Evolutionary conservation across 345 rosid genomes (phyloP).

Genomic region (Bruguiera parviflora): DNA sequence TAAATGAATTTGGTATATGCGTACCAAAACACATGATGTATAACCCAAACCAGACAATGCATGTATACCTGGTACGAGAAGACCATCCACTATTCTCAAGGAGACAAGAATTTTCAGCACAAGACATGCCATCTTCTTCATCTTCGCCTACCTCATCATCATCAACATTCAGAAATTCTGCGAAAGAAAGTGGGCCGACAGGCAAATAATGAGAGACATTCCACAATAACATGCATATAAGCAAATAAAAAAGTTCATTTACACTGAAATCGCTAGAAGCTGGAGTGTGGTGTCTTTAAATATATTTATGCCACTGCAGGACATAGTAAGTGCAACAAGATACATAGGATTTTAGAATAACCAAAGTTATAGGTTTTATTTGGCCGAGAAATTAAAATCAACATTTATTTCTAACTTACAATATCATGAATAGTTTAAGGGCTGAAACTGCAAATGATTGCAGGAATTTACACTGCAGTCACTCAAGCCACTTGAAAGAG

Average conservation of each 20-base stretch:
- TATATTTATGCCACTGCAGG: not conserved
- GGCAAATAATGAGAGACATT: not conserved
- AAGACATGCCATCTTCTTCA: constrained; percentile 50
- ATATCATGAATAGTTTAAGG: not conserved
- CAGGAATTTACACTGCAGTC: not conserved
- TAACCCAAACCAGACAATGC: not conserved
- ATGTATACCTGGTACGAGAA: constrained; percentile 82
- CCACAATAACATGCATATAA: not conserved
- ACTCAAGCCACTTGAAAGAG: not conserved
- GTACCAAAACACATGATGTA: not conserved
- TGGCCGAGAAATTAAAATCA: not conserved
- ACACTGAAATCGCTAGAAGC: not conserved
- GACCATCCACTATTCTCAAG: constrained; percentile 98
- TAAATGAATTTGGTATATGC: no score
- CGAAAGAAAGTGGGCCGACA: constrained; percentile 6
- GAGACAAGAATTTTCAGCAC: constrained; percentile 55
- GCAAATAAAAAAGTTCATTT: not conserved
- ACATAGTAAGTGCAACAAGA: not conserved
- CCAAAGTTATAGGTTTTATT: not conserved
- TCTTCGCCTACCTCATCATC: constrained; percentile 79
- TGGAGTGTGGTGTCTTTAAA: not conserved
- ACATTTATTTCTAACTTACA: not conserved
- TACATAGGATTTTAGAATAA: not conserved
- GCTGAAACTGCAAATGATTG: not conserved
- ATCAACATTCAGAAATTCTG: constrained; percentile 86